Conservation (phyloP, 1,284 basidiomycete genomes). For the Irpex sp. region DNA sequence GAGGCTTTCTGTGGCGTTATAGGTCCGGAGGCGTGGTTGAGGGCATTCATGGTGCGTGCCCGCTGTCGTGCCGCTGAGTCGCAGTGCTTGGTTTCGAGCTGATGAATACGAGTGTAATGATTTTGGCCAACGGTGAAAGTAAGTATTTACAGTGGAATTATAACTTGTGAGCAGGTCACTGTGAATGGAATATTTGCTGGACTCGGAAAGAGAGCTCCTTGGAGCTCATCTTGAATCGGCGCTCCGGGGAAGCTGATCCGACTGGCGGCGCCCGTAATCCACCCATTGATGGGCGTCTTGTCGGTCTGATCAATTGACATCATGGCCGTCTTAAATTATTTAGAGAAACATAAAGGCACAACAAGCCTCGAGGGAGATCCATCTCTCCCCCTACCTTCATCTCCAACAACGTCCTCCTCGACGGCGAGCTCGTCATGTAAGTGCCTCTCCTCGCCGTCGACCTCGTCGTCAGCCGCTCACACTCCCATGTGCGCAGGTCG, state of each 20-base stretch:
- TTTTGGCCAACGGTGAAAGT: no score
- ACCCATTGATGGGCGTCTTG: not conserved
- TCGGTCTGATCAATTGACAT: not conserved
- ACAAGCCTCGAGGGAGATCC: not conserved
- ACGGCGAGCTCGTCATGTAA: not conserved
- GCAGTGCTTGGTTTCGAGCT: no score
- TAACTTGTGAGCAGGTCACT: not conserved
- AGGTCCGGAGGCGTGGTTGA: not conserved
- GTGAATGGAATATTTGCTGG: no score
- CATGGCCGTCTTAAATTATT: not conserved
- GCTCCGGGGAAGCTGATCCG: not conserved
- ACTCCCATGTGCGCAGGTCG: not conserved
- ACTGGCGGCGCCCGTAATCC: not conserved
- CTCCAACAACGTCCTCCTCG: not conserved
- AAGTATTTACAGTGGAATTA: no score
- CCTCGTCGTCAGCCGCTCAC: not conserved
- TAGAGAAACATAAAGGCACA: not conserved
- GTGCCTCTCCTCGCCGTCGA: not conserved
- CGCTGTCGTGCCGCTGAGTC: not conserved
- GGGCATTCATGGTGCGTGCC: not conserved
- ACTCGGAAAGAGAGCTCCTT: not conserved
- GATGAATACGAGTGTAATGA: no score
- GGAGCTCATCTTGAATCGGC: no score
- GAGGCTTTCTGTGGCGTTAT: not conserved
- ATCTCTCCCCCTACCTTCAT: not conserved